Percentiles rank a stretch among this genome's conserved stretches.
Evolutionary conservation across 371 early-diverging fungal genomes (phyloP).

Genomic region (Basidiobolus meristosporus): DNA sequence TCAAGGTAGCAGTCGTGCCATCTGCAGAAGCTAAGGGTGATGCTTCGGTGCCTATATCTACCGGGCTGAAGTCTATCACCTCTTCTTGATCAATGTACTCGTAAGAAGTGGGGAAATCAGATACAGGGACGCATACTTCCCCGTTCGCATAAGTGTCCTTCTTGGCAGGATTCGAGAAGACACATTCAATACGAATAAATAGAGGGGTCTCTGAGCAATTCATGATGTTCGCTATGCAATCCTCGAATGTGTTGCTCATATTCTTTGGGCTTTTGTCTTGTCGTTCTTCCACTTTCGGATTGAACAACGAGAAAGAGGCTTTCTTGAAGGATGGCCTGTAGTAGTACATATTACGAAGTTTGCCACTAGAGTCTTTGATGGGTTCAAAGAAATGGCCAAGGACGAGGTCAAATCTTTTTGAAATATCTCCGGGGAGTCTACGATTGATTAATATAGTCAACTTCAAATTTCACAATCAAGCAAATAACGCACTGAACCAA

Average conservation of each 20-base stretch:
- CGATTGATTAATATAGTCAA: not conserved
- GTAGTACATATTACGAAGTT: slow-evolving; percentile 31
- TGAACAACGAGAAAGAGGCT: not conserved
- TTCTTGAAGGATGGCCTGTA: slow-evolving; percentile 38
- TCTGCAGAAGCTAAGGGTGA: slow-evolving; percentile 52
- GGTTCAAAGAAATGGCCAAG: slow-evolving; percentile 44
- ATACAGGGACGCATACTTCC: slow-evolving; percentile 23
- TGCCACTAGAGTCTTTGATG: slow-evolving; percentile 18
- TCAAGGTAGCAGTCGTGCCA: slow-evolving; percentile 43
- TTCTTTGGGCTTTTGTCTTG: slow-evolving; percentile 10
- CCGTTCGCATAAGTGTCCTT: not conserved
- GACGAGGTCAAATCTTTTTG: slow-evolving; percentile 26
- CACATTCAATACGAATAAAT: slow-evolving; percentile 42
- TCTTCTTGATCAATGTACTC: slow-evolving; percentile 8
- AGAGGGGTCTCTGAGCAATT: slow-evolving; percentile 35
- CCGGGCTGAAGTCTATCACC: slow-evolving; percentile 30
- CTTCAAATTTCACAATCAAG: not conserved
- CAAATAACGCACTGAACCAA: not conserved
- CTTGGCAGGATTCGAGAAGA: slow-evolving; percentile 22
- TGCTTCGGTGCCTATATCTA: slow-evolving; percentile 29
- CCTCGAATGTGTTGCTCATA: slow-evolving; percentile 18
- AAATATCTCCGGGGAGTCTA: slow-evolving; percentile 12
- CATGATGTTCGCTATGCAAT: slow-evolving; percentile 24
- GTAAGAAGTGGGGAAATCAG: slow-evolving; percentile 26
- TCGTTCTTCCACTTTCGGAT: too few species aligned